These are phyloP conservation scores for Fraxinus quadrangulata DNA, from an alignment of 257 asterid species.

Conservation along the genomic window DNA sequence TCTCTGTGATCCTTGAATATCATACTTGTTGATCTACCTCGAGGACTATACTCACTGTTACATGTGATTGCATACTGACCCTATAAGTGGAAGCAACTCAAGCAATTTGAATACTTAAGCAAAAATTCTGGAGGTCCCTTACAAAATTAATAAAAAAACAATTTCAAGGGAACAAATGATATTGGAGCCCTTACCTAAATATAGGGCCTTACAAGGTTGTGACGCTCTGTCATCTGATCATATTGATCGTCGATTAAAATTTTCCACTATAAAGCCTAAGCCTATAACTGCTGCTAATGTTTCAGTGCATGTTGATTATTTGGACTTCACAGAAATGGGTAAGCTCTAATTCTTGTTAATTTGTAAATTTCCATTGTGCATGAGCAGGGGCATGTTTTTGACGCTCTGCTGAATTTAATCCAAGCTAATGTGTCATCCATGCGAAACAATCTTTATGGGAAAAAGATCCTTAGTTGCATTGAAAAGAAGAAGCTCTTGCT, in stretches of 20 bases:
- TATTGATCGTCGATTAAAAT: too few relatives aligned
- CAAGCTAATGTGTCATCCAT: constrained; percentile 39
- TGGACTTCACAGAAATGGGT: not conserved
- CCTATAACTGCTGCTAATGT: not conserved
- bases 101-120: too few relatives aligned
- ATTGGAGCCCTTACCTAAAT: not conserved
- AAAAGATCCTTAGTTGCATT: constrained; percentile 56
- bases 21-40: too few relatives aligned
- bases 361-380: not conserved
- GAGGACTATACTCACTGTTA: too few relatives aligned
- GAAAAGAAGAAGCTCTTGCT: constrained; percentile 36
- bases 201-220: too few relatives aligned
- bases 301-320: not conserved
- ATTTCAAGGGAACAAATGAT: not conserved
- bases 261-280: not conserved
- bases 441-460: constrained; percentile 64
- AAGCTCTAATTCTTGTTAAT: not conserved
- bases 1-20: too few relatives aligned
- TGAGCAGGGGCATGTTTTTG: constrained; percentile 42
- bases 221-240: not conserved
- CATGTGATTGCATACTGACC: too few relatives aligned
- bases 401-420: constrained; percentile 38
- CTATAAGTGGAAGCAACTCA: too few relatives aligned
- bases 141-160: not conserved
- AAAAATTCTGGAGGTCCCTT: not conserved